These are phyloP conservation scores for Xylariaceae sp. DNA, from an alignment of 2,329 filamentous ascomycete genomes.

Conservation along the genomic window DNA sequence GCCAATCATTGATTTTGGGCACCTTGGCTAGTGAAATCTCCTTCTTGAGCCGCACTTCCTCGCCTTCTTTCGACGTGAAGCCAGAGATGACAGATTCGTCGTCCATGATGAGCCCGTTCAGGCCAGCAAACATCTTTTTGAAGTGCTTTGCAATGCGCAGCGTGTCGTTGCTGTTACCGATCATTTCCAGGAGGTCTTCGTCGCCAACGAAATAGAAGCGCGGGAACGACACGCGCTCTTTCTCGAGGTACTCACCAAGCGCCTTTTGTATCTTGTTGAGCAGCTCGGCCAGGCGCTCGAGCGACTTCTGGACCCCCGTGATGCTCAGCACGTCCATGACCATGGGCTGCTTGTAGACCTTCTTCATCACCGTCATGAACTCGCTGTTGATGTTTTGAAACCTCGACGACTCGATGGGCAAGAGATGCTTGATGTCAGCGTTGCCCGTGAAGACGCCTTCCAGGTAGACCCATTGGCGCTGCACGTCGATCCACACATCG, in stretches of 20 bases:
- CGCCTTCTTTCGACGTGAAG: constrained; percentile 92
- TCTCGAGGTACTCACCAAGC: constrained; percentile 94
- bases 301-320: constrained; percentile 87
- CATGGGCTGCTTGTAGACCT: constrained; percentile 93
- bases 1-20: constrained; percentile 97
- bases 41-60: constrained; percentile 80
- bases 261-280: constrained; percentile 99
- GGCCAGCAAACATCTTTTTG: constrained; percentile 99
- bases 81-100: constrained; percentile 85
- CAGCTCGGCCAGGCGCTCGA: constrained; percentile 92
- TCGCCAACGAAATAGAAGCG: constrained; percentile 99
- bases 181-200: constrained; percentile 96
- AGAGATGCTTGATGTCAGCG: constrained; percentile 94
- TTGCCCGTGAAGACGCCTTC: constrained; percentile 99
- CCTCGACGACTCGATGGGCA: constrained; percentile 91
- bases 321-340: constrained; percentile 96
- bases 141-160: constrained; percentile 96
- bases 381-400: constrained; percentile 99
- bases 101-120: constrained; percentile 85
- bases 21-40: constrained; percentile 90
- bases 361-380: constrained; percentile 99
- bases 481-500: constrained; percentile 99
- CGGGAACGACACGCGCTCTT: constrained; percentile 94
- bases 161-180: constrained; percentile 98
- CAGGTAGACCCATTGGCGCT: constrained; percentile 98